These are phyloP conservation scores for Canavalia gladiata DNA, from an alignment of 306 rosid species.

Conservation along the genomic window DNA sequence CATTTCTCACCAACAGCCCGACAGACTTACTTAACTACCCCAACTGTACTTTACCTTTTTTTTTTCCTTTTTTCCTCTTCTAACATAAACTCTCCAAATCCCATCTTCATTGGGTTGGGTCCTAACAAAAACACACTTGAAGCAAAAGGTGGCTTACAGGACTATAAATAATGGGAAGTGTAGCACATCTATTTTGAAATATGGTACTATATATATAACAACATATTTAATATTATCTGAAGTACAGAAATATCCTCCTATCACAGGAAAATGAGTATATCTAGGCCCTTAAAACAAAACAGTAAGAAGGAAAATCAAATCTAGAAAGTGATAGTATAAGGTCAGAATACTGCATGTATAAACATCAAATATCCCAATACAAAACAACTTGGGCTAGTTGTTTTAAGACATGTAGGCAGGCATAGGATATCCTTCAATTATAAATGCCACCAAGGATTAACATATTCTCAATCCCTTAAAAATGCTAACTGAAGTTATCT, in stretches of 20 bases:
- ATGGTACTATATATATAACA: not conserved
- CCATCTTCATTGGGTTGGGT: too few species aligned
- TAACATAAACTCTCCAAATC: too few species aligned
- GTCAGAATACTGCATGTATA: constrained; percentile 12
- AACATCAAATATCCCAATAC: constrained; percentile 22
- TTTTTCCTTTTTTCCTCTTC: too few species aligned
- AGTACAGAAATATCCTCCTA: not conserved
- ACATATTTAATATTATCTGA: not conserved
- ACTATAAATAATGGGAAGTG: not conserved
- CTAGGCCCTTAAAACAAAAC: constrained; percentile 15
- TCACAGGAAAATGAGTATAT: constrained; percentile 11
- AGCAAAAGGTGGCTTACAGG: not conserved
- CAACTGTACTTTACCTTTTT: too few species aligned
- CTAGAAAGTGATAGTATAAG: not conserved
- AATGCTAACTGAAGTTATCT: not conserved
- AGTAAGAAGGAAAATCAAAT: not conserved
- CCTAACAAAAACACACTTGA: not conserved
- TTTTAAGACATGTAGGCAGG: not conserved
- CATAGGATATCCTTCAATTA: not conserved
- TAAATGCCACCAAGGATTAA: not conserved
- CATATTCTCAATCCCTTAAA: constrained; percentile 1
- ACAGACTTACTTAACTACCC: too few species aligned
- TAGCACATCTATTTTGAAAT: constrained; percentile 14
- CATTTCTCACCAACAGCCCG: too few species aligned
- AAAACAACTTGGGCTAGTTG: constrained; percentile 33